Conservation (phyloP, 352 stramenopile genomes). For the Pythium oligandrum region DNA sequence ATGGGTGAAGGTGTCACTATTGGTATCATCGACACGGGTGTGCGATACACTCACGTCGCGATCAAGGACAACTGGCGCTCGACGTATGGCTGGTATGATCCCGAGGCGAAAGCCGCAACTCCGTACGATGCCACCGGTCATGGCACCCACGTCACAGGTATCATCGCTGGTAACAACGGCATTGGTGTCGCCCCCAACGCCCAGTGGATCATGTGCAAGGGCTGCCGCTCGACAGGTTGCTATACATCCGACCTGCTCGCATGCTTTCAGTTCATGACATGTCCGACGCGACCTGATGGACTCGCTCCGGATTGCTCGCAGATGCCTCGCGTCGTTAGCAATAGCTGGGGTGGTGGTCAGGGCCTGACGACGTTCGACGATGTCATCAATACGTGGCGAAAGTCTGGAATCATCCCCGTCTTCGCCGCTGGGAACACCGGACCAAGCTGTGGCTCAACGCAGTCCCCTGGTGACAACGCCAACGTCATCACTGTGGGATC, state of each 20-base stretch:
- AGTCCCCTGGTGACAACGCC: slow-evolving; percentile 20
- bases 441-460: slow-evolving; percentile 12
- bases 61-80: slow-evolving; percentile 24
- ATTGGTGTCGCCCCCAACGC: slow-evolving; percentile 32
- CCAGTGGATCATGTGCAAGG: slow-evolving; percentile 30
- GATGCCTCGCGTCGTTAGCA: slow-evolving; percentile 25
- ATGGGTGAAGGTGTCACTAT: slow-evolving; percentile 22
- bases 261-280: slow-evolving; percentile 35
- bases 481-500: slow-evolving; percentile 27
- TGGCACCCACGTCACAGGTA: slow-evolving; percentile 32
- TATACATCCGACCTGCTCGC: slow-evolving; percentile 15
- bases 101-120: slow-evolving; percentile 5
- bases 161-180: slow-evolving; percentile 25
- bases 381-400: slow-evolving; percentile 17
- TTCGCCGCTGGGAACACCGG: slow-evolving; percentile 28
- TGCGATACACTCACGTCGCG: slow-evolving; percentile 18
- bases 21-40: slow-evolving; percentile 29
- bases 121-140: slow-evolving; percentile 24
- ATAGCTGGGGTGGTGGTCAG: slow-evolving; percentile 24
- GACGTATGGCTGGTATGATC: slow-evolving; percentile 26
- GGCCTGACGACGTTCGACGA: slow-evolving; percentile 8
- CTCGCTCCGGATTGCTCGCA: slow-evolving; percentile 24
- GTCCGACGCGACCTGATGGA: slow-evolving; percentile 19
- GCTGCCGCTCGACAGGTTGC: slow-evolving; percentile 13
- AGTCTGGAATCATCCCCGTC: slow-evolving; percentile 25